phyloP scores from a whole-genome alignment of 495 filamentous ascomycete species.

The Penicillium mononematosum region DNA sequence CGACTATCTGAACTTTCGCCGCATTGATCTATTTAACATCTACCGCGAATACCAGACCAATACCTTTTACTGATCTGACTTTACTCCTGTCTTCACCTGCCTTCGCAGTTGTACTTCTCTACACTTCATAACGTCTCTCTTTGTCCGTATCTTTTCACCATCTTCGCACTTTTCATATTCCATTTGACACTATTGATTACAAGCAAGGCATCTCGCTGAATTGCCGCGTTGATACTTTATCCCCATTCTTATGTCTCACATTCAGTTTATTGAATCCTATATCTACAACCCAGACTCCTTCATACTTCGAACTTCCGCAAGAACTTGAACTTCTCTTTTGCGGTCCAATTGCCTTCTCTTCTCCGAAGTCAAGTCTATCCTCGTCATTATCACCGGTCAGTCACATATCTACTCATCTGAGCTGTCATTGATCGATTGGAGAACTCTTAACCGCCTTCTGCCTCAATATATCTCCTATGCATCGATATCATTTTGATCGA shows the following conservation, averaged over 20 bases:
- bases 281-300: not conserved
- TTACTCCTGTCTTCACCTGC: not conserved
- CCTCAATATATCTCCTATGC: too few relatives aligned
- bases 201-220: not conserved
- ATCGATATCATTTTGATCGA: too few relatives aligned
- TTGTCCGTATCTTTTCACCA: not conserved
- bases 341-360: not conserved
- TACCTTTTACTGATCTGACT: not conserved
- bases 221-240: not conserved
- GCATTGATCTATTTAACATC: not conserved
- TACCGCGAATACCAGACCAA: not conserved
- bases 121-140: not conserved
- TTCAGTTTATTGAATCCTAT: not conserved
- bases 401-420: not conserved
- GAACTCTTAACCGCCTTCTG: too few relatives aligned
- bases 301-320: not conserved
- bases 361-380: not conserved
- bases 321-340: not conserved
- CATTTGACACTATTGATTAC: not conserved
- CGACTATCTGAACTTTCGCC: not conserved
- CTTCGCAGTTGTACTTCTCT: not conserved
- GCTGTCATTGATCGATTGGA: too few relatives aligned
- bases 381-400: not conserved
- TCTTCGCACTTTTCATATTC: too few relatives aligned
- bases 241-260: not conserved